These are phyloP conservation scores for Phytophthora sansomeana DNA, from an alignment of 352 stramenopile species.

Conservation along the genomic window DNA sequence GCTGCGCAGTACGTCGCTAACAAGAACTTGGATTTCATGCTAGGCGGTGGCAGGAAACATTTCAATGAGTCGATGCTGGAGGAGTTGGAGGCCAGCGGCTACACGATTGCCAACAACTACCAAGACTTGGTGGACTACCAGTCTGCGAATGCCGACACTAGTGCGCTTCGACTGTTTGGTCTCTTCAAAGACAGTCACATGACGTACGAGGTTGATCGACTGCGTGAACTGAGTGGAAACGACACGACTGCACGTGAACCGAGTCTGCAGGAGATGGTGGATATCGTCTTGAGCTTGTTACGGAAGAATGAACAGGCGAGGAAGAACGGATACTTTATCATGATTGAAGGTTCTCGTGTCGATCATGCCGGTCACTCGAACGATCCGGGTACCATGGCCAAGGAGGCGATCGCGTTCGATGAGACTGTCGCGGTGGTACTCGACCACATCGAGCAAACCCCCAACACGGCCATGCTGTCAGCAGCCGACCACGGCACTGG, in stretches of 20 bases:
- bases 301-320: constrained; percentile 77
- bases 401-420: constrained; percentile 76
- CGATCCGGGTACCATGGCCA: constrained; percentile 72
- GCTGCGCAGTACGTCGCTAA: constrained; percentile 69
- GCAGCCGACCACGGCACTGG: constrained; percentile 73
- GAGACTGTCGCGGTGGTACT: constrained; percentile 73
- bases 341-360: constrained; percentile 80
- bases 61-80: constrained; percentile 62
- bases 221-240: constrained; percentile 43
- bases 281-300: constrained; percentile 62
- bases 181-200: constrained; percentile 74
- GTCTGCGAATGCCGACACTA: constrained; percentile 47
- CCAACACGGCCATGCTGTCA: constrained; percentile 67
- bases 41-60: constrained; percentile 57
- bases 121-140: constrained; percentile 65
- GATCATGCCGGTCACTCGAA: constrained; percentile 77
- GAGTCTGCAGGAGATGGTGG: constrained; percentile 69
- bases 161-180: constrained; percentile 63
- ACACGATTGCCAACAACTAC: constrained; percentile 64
- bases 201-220: constrained; percentile 72
- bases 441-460: constrained; percentile 53
- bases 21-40: constrained; percentile 74
- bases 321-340: constrained; percentile 80
- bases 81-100: constrained; percentile 51
- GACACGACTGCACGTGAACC: constrained; percentile 57